Conservation (phyloP, 176 grass and related monocot genomes). For the Eleusine coracana region DNA sequence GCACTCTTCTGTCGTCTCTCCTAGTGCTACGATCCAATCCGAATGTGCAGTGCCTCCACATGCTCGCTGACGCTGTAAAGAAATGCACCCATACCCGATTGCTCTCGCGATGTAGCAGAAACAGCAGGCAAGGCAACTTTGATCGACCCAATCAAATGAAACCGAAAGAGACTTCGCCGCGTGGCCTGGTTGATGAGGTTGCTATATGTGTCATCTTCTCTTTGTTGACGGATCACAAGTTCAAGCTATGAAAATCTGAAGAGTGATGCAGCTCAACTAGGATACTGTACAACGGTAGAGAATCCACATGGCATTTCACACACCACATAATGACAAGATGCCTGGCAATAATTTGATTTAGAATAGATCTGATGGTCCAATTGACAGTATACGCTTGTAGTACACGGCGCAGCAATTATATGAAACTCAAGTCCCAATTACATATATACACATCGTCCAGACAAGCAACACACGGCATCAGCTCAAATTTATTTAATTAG, state of each 20-base stretch:
- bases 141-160: neutral
- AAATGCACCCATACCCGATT: neutral
- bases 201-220: neutral
- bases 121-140: neutral
- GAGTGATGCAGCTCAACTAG: neutral
- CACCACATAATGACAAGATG: slow-evolving; percentile 23
- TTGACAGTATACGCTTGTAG: slow-evolving; percentile 1
- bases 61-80: neutral
- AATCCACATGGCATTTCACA: slow-evolving; percentile 28
- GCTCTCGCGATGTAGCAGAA: neutral
- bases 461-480: slow-evolving; percentile 29
- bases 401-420: slow-evolving; percentile 33
- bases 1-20: neutral
- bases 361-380: slow-evolving; percentile 14
- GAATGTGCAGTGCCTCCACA: neutral
- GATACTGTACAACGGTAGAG: neutral
- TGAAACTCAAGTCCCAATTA: slow-evolving; percentile 5
- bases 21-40: neutral
- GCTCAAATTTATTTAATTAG: slow-evolving; percentile 52
- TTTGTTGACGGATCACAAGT: neutral
- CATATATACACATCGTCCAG: slow-evolving; percentile 52
- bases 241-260: neutral
- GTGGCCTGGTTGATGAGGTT: neutral
- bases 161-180: neutral
- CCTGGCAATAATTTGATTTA: slow-evolving; percentile 9